Evolutionary conservation across 225 moss, liverwort and hornwort genomes (phyloP).

Genomic region (Marchantia polymorpha): DNA sequence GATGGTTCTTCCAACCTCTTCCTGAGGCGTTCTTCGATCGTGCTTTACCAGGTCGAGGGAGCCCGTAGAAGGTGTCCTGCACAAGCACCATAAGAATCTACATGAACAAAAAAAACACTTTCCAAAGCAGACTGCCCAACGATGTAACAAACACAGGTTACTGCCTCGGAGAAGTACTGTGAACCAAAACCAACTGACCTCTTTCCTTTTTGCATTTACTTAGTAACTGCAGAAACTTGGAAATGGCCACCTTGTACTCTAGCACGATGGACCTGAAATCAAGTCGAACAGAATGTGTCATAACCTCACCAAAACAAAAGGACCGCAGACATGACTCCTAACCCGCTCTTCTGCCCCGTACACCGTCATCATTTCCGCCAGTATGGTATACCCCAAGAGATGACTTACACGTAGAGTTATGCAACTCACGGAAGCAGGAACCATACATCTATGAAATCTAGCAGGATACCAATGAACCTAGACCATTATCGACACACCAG

Average conservation of each 20-base stretch:
- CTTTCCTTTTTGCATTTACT: conserved; percentile 44
- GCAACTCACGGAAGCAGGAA: neutral
- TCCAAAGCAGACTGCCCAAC: neutral
- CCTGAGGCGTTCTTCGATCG: conserved; percentile 32
- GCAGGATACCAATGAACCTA: no score
- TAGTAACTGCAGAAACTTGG: conserved; percentile 52
- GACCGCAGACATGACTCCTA: neutral
- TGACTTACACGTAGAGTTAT: neutral
- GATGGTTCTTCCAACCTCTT: conserved; percentile 27
- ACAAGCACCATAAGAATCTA: neutral
- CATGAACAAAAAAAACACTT: neutral
- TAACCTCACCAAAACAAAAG: conserved; percentile 4
- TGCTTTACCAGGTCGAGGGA: conserved; percentile 32
- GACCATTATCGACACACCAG: no score
- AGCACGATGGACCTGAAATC: conserved; percentile 56
- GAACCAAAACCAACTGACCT: conserved; percentile 50
- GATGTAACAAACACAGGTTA: neutral
- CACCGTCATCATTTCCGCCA: neutral
- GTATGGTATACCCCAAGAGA: neutral
- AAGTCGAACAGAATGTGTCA: conserved; percentile 24
- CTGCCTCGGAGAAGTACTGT: conserved; percentile 23
- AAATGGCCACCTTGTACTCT: conserved; percentile 54
- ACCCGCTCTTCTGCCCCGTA: neutral
- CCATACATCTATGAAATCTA: no score
- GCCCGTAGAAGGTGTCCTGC: conserved; percentile 39